Conservation (phyloP, 371 early-diverging fungal species). For the Rhizomucor pusillus region DNA sequence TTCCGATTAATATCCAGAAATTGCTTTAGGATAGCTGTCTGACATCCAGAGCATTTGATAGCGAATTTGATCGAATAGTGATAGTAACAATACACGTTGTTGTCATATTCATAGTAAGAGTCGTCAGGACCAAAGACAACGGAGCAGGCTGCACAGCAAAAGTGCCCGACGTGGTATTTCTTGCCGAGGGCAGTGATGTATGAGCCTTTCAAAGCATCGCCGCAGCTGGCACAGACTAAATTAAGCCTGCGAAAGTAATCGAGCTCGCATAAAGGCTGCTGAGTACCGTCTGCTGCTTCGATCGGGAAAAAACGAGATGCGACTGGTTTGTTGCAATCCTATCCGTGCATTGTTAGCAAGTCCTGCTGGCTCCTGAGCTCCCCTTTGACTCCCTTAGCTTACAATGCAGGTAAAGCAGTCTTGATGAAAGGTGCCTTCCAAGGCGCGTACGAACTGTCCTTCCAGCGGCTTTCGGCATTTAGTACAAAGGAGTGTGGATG, state of each 20-base stretch:
- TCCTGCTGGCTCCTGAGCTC: neutral
- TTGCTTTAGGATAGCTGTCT: constrained; percentile 89
- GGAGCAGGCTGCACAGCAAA: constrained; percentile 93
- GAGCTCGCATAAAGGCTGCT: constrained; percentile 76
- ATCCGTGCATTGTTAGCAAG: constrained; percentile 7
- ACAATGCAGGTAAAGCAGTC: constrained; percentile 94
- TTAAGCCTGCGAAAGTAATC: constrained; percentile 85
- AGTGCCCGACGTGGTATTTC: constrained; percentile 96
- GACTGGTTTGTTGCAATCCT: constrained; percentile 85
- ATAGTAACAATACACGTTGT: constrained; percentile 89
- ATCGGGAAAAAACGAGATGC: constrained; percentile 90
- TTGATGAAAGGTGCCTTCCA: constrained; percentile 85
- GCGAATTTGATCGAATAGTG: constrained; percentile 85
- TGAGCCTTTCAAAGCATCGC: constrained; percentile 83
- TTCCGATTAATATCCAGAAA: constrained; percentile 91
- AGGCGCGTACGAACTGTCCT: constrained; percentile 89
- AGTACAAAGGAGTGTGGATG: constrained; percentile 8
- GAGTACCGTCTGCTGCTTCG: constrained; percentile 44
- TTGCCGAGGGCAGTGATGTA: constrained; percentile 91
- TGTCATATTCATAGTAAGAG: constrained; percentile 93
- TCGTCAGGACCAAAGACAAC: constrained; percentile 93
- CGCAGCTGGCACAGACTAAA: constrained; percentile 89
- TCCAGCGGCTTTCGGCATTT: constrained; percentile 36
- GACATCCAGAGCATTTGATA: constrained; percentile 88
- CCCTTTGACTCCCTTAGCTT: constrained; percentile 10